Percentiles rank a stretch among this genome's conserved stretches.
These are phyloP conservation scores for Irpex rosettiformis DNA, from an alignment of 1,284 basidiomycete genomes.

Conservation along the genomic window DNA sequence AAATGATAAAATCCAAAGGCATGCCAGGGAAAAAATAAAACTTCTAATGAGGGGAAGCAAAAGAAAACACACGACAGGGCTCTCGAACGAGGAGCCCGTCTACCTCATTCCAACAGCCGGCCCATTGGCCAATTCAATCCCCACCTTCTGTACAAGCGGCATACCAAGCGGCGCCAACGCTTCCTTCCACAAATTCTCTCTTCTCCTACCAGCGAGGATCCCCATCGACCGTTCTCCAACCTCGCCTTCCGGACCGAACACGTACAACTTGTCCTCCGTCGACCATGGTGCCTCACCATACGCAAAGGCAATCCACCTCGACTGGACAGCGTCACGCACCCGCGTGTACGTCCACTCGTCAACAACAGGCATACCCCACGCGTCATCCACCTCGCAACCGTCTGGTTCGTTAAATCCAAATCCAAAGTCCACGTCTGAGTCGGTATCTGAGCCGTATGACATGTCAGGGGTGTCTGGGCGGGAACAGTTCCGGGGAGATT, in stretches of 20 bases:
- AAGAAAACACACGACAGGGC: background rate
- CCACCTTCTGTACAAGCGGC: conserved; percentile 65
- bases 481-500: conserved; percentile 9
- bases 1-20: background rate
- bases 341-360: conserved; percentile 60
- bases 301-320: conserved; percentile 71
- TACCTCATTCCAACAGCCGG: conserved; percentile 33
- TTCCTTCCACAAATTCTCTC: conserved; percentile 54
- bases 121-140: conserved; percentile 66
- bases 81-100: background rate
- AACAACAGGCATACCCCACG: conserved; percentile 48
- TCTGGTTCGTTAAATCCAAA: conserved; percentile 18
- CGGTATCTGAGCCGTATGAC: conserved; percentile 23
- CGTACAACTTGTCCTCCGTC: conserved; percentile 56
- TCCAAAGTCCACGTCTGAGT: conserved; percentile 23
- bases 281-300: conserved; percentile 68
- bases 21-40: too few relatives aligned
- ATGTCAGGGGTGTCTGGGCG: conserved; percentile 22
- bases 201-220: conserved; percentile 51
- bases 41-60: too few relatives aligned
- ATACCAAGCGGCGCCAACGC: conserved; percentile 64
- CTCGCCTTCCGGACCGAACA: conserved; percentile 73
- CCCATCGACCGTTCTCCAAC: conserved; percentile 53
- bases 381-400: conserved; percentile 22
- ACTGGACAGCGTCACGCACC: conserved; percentile 66